Conservation (phyloP, 352 stramenopile species). For the Pythium sp. region DNA sequence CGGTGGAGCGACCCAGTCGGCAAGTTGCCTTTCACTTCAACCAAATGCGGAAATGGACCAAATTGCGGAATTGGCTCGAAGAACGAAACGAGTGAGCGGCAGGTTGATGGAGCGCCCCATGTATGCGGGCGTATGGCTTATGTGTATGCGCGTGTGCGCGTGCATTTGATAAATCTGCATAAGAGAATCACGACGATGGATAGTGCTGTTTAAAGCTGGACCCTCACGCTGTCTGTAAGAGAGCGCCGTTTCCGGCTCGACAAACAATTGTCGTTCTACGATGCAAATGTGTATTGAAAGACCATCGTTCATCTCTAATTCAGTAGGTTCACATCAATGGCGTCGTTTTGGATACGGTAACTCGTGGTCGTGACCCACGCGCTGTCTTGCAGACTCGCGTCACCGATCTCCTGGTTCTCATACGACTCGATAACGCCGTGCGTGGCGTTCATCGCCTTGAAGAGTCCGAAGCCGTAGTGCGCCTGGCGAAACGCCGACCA, state of each 20-base stretch:
- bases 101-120: background rate
- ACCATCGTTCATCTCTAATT: background rate
- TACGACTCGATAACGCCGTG: conserved; percentile 76
- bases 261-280: background rate
- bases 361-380: conserved; percentile 46
- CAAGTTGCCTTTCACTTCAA: background rate
- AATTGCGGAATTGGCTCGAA: too few relatives aligned
- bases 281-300: background rate
- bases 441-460: conserved; percentile 61
- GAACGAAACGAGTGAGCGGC: too few relatives aligned
- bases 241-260: background rate
- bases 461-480: conserved; percentile 74
- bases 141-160: background rate
- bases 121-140: background rate
- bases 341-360: conserved; percentile 1
- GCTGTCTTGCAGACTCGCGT: conserved; percentile 43
- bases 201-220: background rate
- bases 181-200: background rate
- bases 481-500: conserved; percentile 83
- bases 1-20: background rate
- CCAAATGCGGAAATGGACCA: too few relatives aligned
- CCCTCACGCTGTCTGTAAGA: background rate
- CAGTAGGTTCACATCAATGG: conserved; percentile 1
- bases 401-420: conserved; percentile 44
- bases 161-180: background rate